Percentiles rank a stretch among this genome's conserved stretches.
Evolutionary conservation across 306 rosid genomes (phyloP).

Genomic region (Herpetospermum pedunculosum): DNA sequence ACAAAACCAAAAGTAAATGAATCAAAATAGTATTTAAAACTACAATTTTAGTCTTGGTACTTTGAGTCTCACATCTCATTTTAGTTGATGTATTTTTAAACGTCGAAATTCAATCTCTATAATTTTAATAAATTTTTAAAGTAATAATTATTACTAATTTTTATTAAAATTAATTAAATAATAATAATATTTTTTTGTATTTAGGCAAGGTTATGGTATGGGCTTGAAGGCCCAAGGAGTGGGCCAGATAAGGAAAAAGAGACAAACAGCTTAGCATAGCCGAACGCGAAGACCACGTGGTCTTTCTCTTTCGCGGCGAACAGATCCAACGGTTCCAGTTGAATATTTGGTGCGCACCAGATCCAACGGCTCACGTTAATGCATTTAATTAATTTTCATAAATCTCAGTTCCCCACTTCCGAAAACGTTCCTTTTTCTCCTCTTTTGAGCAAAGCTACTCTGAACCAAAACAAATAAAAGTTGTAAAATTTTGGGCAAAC

Average conservation of each 20-base stretch:
- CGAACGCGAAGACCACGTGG: constrained; percentile 1
- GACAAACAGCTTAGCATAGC: neutral
- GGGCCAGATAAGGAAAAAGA: neutral
- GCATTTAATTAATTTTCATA: neutral
- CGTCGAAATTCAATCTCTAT: too few species aligned
- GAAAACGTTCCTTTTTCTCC: constrained; percentile 6
- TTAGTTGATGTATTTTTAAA: too few species aligned
- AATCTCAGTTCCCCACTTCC: constrained; percentile 7
- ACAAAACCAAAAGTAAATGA: too few species aligned
- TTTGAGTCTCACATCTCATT: too few species aligned
- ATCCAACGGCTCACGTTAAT: constrained; percentile 24
- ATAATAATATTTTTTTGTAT: too few species aligned
- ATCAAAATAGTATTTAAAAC: too few species aligned
- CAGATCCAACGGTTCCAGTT: constrained; percentile 32
- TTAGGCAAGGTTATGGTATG: neutral
- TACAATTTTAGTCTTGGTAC: too few species aligned
- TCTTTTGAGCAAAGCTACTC: constrained; percentile 2
- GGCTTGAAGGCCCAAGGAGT: neutral
- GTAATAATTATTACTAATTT: too few species aligned
- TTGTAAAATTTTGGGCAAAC: neutral
- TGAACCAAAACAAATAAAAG: constrained; percentile 4
- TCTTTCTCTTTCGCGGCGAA: neutral
- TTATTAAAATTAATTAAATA: too few species aligned
- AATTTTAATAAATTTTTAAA: too few species aligned
- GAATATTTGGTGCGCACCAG: constrained; percentile 28